Evolutionary conservation across 441 rosid species (phyloP).

Genomic region (Mallotus japonicus): DNA sequence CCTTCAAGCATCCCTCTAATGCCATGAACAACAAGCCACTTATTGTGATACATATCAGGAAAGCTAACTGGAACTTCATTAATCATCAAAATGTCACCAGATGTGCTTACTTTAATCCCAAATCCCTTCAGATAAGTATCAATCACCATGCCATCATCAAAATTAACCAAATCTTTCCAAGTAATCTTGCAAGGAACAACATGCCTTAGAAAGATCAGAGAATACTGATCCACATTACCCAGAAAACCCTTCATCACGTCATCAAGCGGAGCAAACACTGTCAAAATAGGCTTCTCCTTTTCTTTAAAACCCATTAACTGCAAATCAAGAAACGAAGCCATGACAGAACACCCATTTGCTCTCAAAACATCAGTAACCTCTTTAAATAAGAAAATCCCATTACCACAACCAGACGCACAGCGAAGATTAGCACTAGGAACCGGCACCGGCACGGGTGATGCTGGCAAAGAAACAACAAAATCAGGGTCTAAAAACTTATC

Average conservation of each 20-base stretch:
- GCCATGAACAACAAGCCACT: conserved; percentile 43
- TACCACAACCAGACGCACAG: not conserved
- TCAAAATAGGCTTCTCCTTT: conserved; percentile 22
- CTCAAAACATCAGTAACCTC: conserved; percentile 25
- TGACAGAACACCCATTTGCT: conserved; percentile 32
- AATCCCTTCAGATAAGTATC: conserved; percentile 33
- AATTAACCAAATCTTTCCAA: conserved; percentile 32
- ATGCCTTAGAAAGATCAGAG: conserved; percentile 18
- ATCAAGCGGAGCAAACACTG: conserved; percentile 40
- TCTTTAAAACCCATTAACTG: conserved; percentile 23
- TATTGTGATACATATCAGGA: conserved; percentile 33
- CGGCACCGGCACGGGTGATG: not conserved
- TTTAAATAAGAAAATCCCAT: not conserved
- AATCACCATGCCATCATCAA: conserved; percentile 21
- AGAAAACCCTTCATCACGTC: conserved; percentile 14
- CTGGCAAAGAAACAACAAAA: not conserved
- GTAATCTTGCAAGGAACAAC: conserved; percentile 19
- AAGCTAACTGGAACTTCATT: conserved; percentile 27
- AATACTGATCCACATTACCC: conserved; percentile 19
- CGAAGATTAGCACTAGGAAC: conserved; percentile 1
- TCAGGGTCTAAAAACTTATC: conserved; percentile 32
- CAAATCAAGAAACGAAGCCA: conserved; percentile 46
- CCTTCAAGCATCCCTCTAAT: conserved; percentile 20
- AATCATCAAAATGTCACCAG: conserved; percentile 29
- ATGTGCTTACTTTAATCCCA: conserved; percentile 26